Conservation (phyloP, 176 grass and related monocot genomes). For the Zoysia japonica region DNA sequence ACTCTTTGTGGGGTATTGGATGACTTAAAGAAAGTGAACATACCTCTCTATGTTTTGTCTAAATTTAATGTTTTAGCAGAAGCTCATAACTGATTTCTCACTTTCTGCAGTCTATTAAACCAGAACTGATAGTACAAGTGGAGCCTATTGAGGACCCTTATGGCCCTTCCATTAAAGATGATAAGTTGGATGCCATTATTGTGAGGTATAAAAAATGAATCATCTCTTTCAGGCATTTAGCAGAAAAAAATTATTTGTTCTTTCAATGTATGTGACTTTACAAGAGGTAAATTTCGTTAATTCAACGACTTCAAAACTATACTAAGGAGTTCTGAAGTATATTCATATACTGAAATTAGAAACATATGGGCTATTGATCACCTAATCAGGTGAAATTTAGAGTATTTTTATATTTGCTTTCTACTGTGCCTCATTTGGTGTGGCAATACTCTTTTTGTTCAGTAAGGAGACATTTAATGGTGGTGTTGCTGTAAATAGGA, state of each 20-base stretch:
- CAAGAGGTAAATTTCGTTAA: not conserved
- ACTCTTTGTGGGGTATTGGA: not conserved
- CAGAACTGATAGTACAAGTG: constrained; percentile 61
- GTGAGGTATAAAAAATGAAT: constrained; percentile 52
- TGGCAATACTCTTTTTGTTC: constrained; percentile 31
- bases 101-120: constrained; percentile 55
- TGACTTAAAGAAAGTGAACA: constrained; percentile 5
- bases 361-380: not conserved
- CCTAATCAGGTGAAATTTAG: constrained; percentile 34
- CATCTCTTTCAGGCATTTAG: constrained; percentile 7
- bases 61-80: constrained; percentile 15
- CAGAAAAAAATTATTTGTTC: constrained; percentile 15
- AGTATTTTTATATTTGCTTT: not conserved
- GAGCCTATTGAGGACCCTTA: constrained; percentile 72
- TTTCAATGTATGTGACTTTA: constrained; percentile 19
- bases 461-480: constrained; percentile 67
- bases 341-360: constrained; percentile 6
- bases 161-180: constrained; percentile 63
- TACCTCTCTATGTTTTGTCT: not conserved
- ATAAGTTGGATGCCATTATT: constrained; percentile 64
- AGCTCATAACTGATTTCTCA: constrained; percentile 26
- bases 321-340: constrained; percentile 4
- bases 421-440: constrained; percentile 14
- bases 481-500: constrained; percentile 59
- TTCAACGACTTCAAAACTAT: not conserved